Conservation (phyloP, 2,329 filamentous ascomycete genomes). For the Ampelomyces quisqualis region DNA sequence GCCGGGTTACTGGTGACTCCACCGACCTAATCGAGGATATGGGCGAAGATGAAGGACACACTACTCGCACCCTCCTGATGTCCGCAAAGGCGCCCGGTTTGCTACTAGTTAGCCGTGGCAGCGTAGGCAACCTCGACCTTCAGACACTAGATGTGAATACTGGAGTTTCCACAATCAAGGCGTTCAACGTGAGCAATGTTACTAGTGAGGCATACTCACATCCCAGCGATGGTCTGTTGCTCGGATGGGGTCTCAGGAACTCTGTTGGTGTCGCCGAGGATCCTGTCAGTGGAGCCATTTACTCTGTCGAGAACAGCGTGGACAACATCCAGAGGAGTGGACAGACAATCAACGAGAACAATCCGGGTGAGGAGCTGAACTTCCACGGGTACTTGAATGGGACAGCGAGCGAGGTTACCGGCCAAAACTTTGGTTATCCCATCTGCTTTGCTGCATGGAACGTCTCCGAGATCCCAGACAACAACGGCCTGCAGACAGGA, state of each 20-base stretch:
- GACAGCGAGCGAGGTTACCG: constrained; percentile 46
- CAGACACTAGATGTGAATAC: constrained; percentile 53
- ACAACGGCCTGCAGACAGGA: constrained; percentile 48
- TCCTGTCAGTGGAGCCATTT: constrained; percentile 52
- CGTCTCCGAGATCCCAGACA: constrained; percentile 52
- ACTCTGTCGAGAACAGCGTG: constrained; percentile 68
- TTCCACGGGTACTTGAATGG: constrained; percentile 64
- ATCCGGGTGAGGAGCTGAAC: constrained; percentile 74
- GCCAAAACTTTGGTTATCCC: constrained; percentile 69
- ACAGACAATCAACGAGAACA: constrained; percentile 65
- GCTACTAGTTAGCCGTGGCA: constrained; percentile 67
- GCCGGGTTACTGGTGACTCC: constrained; percentile 50
- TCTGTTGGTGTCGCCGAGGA: constrained; percentile 71
- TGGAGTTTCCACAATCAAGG: constrained; percentile 68
- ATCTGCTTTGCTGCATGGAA: constrained; percentile 68
- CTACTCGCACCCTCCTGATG: constrained; percentile 66
- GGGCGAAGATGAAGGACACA: constrained; percentile 59
- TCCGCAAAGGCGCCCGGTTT: constrained; percentile 56
- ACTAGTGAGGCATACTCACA: constrained; percentile 48
- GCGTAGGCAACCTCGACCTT: constrained; percentile 62
- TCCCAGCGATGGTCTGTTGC: constrained; percentile 53
- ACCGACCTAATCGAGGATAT: constrained; percentile 63
- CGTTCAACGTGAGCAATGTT: constrained; percentile 55
- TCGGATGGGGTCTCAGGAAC: constrained; percentile 71
- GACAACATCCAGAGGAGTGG: constrained; percentile 62